Base-by-base conservation (phyloP, 2,329 filamentous ascomycete species). In the Ustulina deusta region DNA sequence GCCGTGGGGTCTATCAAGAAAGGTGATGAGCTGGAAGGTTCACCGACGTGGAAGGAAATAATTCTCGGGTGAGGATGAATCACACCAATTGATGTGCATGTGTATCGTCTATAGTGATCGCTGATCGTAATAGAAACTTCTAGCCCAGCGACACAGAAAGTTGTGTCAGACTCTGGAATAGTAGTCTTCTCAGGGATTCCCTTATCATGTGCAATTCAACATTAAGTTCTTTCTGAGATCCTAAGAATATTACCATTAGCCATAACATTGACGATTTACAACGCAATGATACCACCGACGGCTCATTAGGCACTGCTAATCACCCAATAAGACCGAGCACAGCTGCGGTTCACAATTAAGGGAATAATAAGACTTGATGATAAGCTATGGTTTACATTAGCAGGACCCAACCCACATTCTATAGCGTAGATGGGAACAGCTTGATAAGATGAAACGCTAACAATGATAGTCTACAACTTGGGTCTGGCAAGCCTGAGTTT, bases 401-500 rank as follows among this genome's bases (percentile, higher is more conserved):
- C 13, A 46, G 13, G 2, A 7, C 25, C 6, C 27, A 46, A 46
- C n/a, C 40, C 11, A 13, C 29, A 27, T 42, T 42, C 17, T 48
- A n/a, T 20, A 13, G 32, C 34, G 36, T 15, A 54, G 15, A 54
- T 29, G 4, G 44, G 9, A 61, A 44, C 9, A 25, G 51, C 25
- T 34, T 36, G 49, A 25, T 36, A 48, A 51, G 59, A 48, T 29
- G 5, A 34, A 56, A 40, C 48, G 40, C 49, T 57, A 49, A 48
- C 36, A 32, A 36, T 9, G 17, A 29, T 66, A 63, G 36, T 71
- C 77, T 83, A 91, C 75, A 91, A 78, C 82, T 91, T 92, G 71
- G 86, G 81, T 59, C 82, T 82, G 69, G 89, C 81, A 57, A 93
- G 81, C 29, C 83, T 78, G 60, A 86, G 82, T 68, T 86, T 87